Evolutionary conservation across 2,329 filamentous ascomycete genomes (phyloP), one percentile per base, ranked within the genome.

Genomic region (Cladosporium cucumerinum): DNA sequence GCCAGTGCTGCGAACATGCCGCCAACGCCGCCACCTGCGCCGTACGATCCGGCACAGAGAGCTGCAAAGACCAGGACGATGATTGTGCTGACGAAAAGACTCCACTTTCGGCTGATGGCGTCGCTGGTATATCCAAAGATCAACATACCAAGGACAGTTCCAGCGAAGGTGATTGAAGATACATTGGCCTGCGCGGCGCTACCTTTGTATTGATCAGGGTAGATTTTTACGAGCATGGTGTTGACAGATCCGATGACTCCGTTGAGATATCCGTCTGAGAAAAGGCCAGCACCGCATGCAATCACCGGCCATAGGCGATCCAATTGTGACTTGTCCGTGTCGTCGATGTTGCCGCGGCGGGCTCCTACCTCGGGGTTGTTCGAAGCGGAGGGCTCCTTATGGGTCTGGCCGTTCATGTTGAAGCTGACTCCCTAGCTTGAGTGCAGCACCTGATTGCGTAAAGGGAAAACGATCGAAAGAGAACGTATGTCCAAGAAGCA

Each of bases 211-310:
- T 84, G 77, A 0, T 82, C 78, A 48, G 85, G 85, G 73, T 97
- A 97, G 70, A 96, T 83, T 0, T 76, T 78, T 23, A 75, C 77
- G 7, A 97, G 85, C 65, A 93, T 87, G 1, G 92, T 96, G 71
- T 89, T 91, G 65, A 97, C 93, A 3, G 90, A 91, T 6, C 93
- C 92, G 71, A 97, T 97, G 68, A 96, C 89, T 73, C 91, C 92
- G 78, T 96, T 96, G 74, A 97, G 86, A 77, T 97, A 97, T 18
- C 93, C 93, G 77, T 97, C 93, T 26, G 89, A 93, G 78, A 97
- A 97, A 1, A 97, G 83, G 72, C 93, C 93, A 60, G 93, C 91
- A 69, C 93, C 93, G 73, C 92, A 96, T 51, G 93, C 93, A 70
- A 97, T 89, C 0, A 92, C 90, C 16, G 93, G 92, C 84, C 86